phyloP scores from a whole-genome alignment of 176 grass and related monocot species.

The Thalia dealbata region DNA sequence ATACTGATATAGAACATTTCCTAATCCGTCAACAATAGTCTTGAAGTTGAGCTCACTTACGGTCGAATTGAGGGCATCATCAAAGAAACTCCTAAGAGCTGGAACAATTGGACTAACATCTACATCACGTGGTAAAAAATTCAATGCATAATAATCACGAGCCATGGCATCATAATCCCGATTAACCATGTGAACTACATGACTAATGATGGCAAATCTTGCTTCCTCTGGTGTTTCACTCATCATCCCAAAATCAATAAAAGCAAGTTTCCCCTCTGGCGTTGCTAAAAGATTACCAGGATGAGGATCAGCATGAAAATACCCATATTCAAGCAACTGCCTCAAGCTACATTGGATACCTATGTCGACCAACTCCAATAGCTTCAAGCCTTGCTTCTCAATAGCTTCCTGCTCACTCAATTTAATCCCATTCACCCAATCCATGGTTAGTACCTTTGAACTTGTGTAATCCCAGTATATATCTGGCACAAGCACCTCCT shows the following conservation, averaged over 20 bases:
- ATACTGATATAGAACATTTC: constrained; percentile 85
- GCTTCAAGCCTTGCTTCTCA: constrained; percentile 74
- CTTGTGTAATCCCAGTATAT: constrained; percentile 98
- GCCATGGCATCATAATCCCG: constrained; percentile 96
- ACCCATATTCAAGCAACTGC: constrained; percentile 88
- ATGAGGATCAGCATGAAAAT: constrained; percentile 91
- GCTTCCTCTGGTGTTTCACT: constrained; percentile 95
- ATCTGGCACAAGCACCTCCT: constrained; percentile 87
- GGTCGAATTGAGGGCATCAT: constrained; percentile 84
- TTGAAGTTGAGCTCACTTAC: constrained; percentile 98
- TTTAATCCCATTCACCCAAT: constrained; percentile 90
- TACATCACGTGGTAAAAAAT: constrained; percentile 69
- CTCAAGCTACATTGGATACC: constrained; percentile 96
- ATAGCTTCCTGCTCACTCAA: constrained; percentile 81
- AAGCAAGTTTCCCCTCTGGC: constrained; percentile 84
- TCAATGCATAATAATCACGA: constrained; percentile 84
- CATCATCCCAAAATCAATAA: constrained; percentile 99
- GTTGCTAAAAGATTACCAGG: constrained; percentile 95
- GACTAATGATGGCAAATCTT: constrained; percentile 84
- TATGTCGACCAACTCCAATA: constrained; percentile 81
- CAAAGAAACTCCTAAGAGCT: constrained; percentile 81
- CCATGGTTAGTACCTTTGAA: constrained; percentile 87
- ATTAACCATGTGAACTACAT: constrained; percentile 97
- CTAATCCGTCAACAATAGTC: constrained; percentile 84
- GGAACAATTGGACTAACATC: constrained; percentile 91